Base-by-base conservation (phyloP, 106 monocot species). In the Hemerocallis citrina region DNA sequence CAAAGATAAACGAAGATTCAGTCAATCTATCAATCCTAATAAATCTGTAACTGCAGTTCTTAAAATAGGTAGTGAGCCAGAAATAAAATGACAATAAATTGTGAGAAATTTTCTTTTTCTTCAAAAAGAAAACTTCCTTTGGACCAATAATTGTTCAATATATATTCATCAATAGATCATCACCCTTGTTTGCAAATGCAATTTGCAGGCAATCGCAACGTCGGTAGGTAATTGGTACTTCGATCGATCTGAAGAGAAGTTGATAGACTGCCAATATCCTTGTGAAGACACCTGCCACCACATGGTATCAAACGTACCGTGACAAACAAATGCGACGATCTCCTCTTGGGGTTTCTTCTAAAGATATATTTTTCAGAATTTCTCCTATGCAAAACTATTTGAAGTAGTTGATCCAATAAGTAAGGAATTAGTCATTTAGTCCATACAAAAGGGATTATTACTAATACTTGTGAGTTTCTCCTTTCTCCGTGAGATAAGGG, bases 151-250 rank as follows among this genome's bases (percentile, higher is more conserved):
- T n/a, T n/a, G n/a, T n/a, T n/a, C n/a, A n/a, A n/a, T n/a, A n/a
- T n/a, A n/a, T n/a, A n/a, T n/a, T n/a, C n/a, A n/a, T n/a, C n/a
- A n/a, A n/a, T n/a, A n/a, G n/a, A n/a, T n/a, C n/a, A n/a, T n/a
- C n/a, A n/a, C n/a, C n/a, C 11, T 38, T 11, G 37, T 38, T 11
- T 38, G 5, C 50, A 14, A 51, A 8, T 20, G 50, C n/a, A 28
- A 11, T 46, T 15, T 68, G 69, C 86, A 86, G 86, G 33, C 65
- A 50, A 81, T 86, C 27, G 77, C 81, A 21, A 35, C 54, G 52
- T 56, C 81, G 39, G 86, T 86, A n/a, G 78, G 78, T 43, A 68
- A 77, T 34, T 86, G 86, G 86, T 86, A 70, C 63, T 86, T 78
- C 39, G 77, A 81, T 37, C 77, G 81, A 8, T 29, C 71, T 27